Conservation (phyloP, 768 basidiomycete species). For the Glaciozyma antarctica region DNA sequence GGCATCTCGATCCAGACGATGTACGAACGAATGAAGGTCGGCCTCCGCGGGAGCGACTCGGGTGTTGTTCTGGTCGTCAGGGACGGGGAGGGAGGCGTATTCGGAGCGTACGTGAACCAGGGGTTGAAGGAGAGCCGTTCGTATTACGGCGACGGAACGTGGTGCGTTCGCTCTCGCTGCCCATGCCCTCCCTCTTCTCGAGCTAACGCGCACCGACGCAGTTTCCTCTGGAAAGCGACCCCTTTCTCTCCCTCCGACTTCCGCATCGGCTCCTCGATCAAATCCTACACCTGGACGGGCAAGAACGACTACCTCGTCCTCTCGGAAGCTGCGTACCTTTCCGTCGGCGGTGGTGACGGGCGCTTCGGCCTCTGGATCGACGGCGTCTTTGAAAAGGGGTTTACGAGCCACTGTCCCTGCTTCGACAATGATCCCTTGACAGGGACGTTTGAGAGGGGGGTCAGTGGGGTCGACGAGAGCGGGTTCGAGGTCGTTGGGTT, state of each 20-base stretch:
- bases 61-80: slow-evolving; percentile 55
- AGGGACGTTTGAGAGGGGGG: not conserved
- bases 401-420: slow-evolving; percentile 72
- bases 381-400: slow-evolving; percentile 67
- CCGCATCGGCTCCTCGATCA: slow-evolving; percentile 40
- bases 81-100: slow-evolving; percentile 56
- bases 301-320: slow-evolving; percentile 85
- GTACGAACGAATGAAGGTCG: slow-evolving; percentile 45
- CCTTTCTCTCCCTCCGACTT: slow-evolving; percentile 26
- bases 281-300: slow-evolving; percentile 74
- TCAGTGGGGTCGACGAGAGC: slow-evolving; percentile 43
- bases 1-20: slow-evolving; percentile 86
- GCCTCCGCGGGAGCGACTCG: slow-evolving; percentile 39
- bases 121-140: slow-evolving; percentile 55
- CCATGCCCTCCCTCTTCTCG: too few relatives aligned
- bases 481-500: slow-evolving; percentile 85
- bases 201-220: slow-evolving; percentile 33
- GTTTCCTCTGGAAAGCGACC: slow-evolving; percentile 61
- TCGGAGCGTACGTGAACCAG: slow-evolving; percentile 78
- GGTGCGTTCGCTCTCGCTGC: slow-evolving; percentile 43
- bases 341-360: slow-evolving; percentile 53
- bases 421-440: slow-evolving; percentile 60
- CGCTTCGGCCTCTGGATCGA: slow-evolving; percentile 84
- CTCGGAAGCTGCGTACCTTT: slow-evolving; percentile 10
- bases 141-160: slow-evolving; percentile 84